Base-by-base conservation (phyloP, 78 protist genomes). In the Dictyostelium brefeldianum region DNA sequence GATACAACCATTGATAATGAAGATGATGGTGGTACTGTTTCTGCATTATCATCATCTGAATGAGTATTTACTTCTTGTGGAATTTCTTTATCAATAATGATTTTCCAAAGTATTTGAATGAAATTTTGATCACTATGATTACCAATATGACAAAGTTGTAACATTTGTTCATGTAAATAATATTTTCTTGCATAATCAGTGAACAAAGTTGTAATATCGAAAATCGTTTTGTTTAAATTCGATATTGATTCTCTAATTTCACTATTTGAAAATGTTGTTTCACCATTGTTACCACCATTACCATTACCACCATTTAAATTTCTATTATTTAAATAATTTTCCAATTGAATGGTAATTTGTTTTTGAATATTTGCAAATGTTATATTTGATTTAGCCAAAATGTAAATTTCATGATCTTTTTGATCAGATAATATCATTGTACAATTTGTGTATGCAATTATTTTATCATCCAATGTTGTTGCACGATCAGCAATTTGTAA, bases 71-170 rank as follows among this genome's bases (percentile, higher is more conserved):
- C 5, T 10, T 14, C 0, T 11, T 56, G 11, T 73, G 80, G 81
- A 9, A 78, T 36, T 2, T 57, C 83, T 27, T 85, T 75, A 15
- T 75, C 92, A 17, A 85, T 71, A 18, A 85, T 75, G n/a, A 85
- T 85, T 53, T 85, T 75, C 92, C 92, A 85, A 14, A 85, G 59
- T 12, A 75, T 25, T 62, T 75, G 78, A 53, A 85, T 64, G 47
- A 85, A 85, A n/a, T 75, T 18, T 50, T 73, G 75, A 29, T 85
- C 92, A 59, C 78, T 70, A 17, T 85, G 92, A 20, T 85, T 71
- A 27, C 92, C 92, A 85, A 59, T 59, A 20, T 85, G 81, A 15
- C 50, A 64, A n/a, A 85, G n/a, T 9, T 74, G 43, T 17, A 85
- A 59, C 92, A 85, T 85, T 56, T 85, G 82, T 48, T 85, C 92